Percentiles rank a stretch among this genome's conserved stretches.
Conservation (phyloP, 2,329 filamentous ascomycete genomes). For the Fulvia fulva region DNA sequence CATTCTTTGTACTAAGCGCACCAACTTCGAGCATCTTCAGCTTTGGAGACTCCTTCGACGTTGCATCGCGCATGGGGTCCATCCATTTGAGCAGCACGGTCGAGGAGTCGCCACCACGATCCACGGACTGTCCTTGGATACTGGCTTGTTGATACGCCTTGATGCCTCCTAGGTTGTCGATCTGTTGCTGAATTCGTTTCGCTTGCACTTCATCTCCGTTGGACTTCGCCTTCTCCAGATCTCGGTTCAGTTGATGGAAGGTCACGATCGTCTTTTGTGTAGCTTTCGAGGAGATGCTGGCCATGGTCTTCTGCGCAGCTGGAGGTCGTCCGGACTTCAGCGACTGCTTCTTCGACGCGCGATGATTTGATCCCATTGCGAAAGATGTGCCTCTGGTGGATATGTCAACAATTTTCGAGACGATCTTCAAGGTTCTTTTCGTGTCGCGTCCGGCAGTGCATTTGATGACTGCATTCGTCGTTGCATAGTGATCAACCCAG, state of each 20-base stretch:
- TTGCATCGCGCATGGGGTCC: constrained; percentile 1
- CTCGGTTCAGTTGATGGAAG: constrained; percentile 59
- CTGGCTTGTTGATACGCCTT: constrained; percentile 60
- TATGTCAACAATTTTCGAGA: neutral
- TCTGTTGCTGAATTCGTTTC: constrained; percentile 45
- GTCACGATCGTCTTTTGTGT: constrained; percentile 57
- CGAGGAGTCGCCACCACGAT: constrained; percentile 62
- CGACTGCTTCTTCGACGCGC: constrained; percentile 7
- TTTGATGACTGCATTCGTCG: neutral
- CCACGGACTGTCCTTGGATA: constrained; percentile 57
- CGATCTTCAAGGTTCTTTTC: neutral
- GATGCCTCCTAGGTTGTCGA: constrained; percentile 56
- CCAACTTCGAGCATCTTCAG: constrained; percentile 82
- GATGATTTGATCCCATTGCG: neutral
- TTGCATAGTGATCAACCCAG: neutral
- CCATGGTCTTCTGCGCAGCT: constrained; percentile 33
- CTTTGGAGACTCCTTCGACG: constrained; percentile 15
- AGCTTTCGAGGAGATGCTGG: constrained; percentile 52
- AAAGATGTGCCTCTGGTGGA: neutral
- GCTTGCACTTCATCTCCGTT: constrained; percentile 40
- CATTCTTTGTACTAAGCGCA: constrained; percentile 77
- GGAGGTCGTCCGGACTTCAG: constrained; percentile 41
- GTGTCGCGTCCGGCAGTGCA: neutral
- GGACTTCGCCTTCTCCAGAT: constrained; percentile 49
- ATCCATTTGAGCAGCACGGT: constrained; percentile 59